Base-by-base conservation (phyloP, 805 yeast genomes). In the Lipomyces orientalis region DNA sequence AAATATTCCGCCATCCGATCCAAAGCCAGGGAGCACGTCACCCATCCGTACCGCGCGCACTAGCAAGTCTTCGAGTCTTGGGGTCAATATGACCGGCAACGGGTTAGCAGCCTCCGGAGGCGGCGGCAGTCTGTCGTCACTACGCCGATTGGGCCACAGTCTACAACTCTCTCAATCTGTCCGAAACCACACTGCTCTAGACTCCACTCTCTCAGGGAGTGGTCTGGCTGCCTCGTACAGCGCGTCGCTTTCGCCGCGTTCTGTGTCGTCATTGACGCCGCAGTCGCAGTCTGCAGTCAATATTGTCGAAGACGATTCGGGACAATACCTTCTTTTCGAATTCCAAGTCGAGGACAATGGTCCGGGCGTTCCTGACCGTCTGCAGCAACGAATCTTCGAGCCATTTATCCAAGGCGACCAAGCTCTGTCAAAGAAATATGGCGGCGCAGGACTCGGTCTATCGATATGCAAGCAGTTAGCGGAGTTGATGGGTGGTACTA, bases 371-470 rank as follows among this genome's bases (percentile, higher is more conserved):
- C 96, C 91, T 54, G 87, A 89, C 14, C 87, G 88, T 0, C 78
- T 93, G 64, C 97, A 91, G 75, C 87, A 87, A 56, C 87, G 90
- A 68, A 96, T 94, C 0, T 94, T 94, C 78, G 98, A 95, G 75
- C 98, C 98, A 0, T 94, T 94, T 81, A 93, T 93, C 22, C 99
- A 94, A 80, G 99, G 98, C 62, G 98, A 94, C 75, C 97, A 93
- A 77, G 92, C 97, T 0, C 82, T 92, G 34, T 90, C 97, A 4
- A 84, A 97, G 75, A 91, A 93, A 65, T 89, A 90, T 75, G 98
- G 98, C 66, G 99, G 99, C 72, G 95, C 98, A 0, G 99, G 98
- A 1, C 82, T 94, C 59, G 99, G 99, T 0, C 83, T 94, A 56
- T 85, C 89, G 0, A 94, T 94, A 75, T 95, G 98, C 79, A 83